phyloP scores from a whole-genome alignment of 2,329 filamentous ascomycete genomes.

The Incumbomyces delicatus region DNA sequence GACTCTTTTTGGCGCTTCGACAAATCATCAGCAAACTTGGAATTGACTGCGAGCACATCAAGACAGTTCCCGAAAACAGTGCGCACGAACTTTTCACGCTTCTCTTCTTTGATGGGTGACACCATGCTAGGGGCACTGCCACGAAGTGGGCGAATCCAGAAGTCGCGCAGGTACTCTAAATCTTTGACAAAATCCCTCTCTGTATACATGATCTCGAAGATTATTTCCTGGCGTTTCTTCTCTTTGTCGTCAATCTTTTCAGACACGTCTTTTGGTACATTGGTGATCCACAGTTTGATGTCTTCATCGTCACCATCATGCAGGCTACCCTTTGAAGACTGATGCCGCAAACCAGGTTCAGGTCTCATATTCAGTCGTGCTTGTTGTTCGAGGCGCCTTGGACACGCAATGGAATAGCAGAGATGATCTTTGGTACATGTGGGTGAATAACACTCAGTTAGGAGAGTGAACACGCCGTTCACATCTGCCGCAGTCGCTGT shows the following conservation, averaged over 20 bases:
- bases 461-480: conserved; percentile 89
- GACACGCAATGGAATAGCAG: conserved; percentile 97
- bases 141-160: conserved; percentile 91
- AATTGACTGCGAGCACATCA: conserved; percentile 88
- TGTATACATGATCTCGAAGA: conserved; percentile 97
- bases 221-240: conserved; percentile 96
- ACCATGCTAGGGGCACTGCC: conserved; percentile 47
- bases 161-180: conserved; percentile 91
- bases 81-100: conserved; percentile 81
- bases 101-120: conserved; percentile 80
- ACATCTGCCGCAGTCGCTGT: conserved; percentile 75
- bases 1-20: conserved; percentile 84
- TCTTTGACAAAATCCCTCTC: conserved; percentile 99
- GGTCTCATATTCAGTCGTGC: conserved; percentile 88
- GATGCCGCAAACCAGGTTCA: conserved; percentile 70
- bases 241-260: conserved; percentile 82
- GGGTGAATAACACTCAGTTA: conserved; percentile 96
- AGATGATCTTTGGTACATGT: conserved; percentile 92
- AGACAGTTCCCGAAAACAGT: conserved; percentile 95
- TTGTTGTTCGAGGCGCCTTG: conserved; percentile 85
- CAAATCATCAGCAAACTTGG: conserved; percentile 73
- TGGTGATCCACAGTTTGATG: conserved; percentile 99
- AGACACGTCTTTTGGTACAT: conserved; percentile 86
- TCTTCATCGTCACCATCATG: conserved; percentile 88
- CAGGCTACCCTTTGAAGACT: conserved; percentile 59